Evolutionary conservation across 2,329 filamentous ascomycete species (phyloP).

Genomic region (Dichotomopilus funicola): DNA sequence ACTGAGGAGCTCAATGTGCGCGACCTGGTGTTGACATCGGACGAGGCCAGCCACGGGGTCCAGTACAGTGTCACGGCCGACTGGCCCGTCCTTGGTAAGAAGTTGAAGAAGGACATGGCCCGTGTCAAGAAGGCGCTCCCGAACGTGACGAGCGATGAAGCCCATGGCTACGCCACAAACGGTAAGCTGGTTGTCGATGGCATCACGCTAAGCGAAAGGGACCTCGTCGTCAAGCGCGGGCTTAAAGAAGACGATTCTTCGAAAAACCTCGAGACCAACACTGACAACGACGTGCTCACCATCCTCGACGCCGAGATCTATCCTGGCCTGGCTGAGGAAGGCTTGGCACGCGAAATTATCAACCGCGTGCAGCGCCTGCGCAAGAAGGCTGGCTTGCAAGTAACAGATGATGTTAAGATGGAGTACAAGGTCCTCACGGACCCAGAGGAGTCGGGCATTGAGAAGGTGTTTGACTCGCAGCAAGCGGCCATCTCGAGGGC

Average conservation of each 20-base stretch:
- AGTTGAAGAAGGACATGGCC: conserved; percentile 89
- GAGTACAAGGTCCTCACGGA: conserved; percentile 79
- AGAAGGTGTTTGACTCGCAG: conserved; percentile 63
- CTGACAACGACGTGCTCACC: conserved; percentile 81
- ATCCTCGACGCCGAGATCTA: conserved; percentile 74
- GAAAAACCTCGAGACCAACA: conserved; percentile 76
- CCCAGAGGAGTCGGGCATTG: conserved; percentile 68
- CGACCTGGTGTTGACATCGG: conserved; percentile 74
- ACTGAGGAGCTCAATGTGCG: conserved; percentile 86
- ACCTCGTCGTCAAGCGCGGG: conserved; percentile 75
- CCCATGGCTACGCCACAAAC: conserved; percentile 67
- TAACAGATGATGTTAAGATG: conserved; percentile 94
- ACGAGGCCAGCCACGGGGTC: conserved; percentile 87
- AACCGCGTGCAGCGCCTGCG: conserved; percentile 86
- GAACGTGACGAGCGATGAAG: conserved; percentile 67
- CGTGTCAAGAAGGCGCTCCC: conserved; percentile 90
- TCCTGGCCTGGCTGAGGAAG: conserved; percentile 80
- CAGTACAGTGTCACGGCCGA: conserved; percentile 86
- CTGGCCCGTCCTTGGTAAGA: conserved; percentile 92
- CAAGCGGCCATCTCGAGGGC: conserved; percentile 65
- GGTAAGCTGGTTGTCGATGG: conserved; percentile 78
- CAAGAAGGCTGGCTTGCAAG: conserved; percentile 85
- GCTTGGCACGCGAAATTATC: conserved; percentile 85
- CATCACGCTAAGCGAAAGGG: conserved; percentile 73
- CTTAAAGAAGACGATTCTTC: conserved; percentile 66